Conservation (phyloP, 257 asterid species). For the Solanum clarkiae region DNA sequence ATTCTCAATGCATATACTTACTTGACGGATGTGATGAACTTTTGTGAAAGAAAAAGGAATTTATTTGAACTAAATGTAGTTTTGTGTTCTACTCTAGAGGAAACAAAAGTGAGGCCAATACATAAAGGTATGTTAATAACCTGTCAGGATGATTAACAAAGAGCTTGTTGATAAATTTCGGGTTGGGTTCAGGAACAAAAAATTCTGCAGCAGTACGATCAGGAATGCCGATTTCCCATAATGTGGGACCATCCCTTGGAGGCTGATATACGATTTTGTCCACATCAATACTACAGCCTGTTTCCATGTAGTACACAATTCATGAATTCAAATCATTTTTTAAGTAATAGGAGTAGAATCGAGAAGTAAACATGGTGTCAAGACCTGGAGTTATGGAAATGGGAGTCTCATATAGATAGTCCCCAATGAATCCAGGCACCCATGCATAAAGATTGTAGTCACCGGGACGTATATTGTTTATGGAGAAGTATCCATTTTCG, state of each 20-base stretch:
- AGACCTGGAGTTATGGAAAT: slow-evolving; percentile 44
- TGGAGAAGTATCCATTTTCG: slow-evolving; percentile 38
- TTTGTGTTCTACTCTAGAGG: not conserved
- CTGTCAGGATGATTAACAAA: slow-evolving; percentile 47
- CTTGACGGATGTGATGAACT: not conserved
- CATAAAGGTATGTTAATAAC: slow-evolving; percentile 2
- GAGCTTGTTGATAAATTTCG: slow-evolving; percentile 47
- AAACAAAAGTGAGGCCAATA: not conserved
- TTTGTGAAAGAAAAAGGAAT: not conserved
- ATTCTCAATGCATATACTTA: not conserved
- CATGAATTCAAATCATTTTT: not conserved
- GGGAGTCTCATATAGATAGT: slow-evolving; percentile 23
- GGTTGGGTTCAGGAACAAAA: slow-evolving; percentile 55
- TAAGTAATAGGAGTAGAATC: not conserved
- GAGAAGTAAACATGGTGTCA: not conserved
- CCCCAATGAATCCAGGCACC: slow-evolving; percentile 68
- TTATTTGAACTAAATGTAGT: not conserved
- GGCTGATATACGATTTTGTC: slow-evolving; percentile 45
- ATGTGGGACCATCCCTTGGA: slow-evolving; percentile 60
- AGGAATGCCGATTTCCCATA: slow-evolving; percentile 82
- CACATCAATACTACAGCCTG: slow-evolving; percentile 33
- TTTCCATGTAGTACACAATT: not conserved
- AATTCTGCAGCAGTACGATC: slow-evolving; percentile 60
- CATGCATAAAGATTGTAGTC: slow-evolving; percentile 54
- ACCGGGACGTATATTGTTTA: slow-evolving; percentile 27